Conservation (phyloP, 371 early-diverging fungal genomes). For the Choanephora cucurbitarum region DNA sequence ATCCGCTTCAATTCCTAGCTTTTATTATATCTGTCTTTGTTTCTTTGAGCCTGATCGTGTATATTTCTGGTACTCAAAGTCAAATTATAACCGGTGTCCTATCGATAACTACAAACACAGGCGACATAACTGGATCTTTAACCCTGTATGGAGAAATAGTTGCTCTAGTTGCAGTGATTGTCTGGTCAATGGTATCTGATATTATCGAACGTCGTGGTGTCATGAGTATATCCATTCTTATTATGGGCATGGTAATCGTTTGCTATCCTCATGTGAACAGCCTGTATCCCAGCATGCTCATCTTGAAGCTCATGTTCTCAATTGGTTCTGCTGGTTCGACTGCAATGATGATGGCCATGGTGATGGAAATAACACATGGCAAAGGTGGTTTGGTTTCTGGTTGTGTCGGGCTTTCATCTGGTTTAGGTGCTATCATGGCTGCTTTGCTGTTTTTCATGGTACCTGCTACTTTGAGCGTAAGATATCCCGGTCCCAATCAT, state of each 20-base stretch:
- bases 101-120: conserved; percentile 12
- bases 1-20: conserved; percentile 37
- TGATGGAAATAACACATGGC: conserved; percentile 54
- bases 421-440: conserved; percentile 54
- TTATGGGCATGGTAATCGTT: conserved; percentile 56
- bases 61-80: conserved; percentile 33
- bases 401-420: conserved; percentile 54
- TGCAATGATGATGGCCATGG: conserved; percentile 69
- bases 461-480: conserved; percentile 35
- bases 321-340: conserved; percentile 71
- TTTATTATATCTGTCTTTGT: conserved; percentile 39
- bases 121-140: conserved; percentile 46
- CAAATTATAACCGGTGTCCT: conserved; percentile 30
- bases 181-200: conserved; percentile 35
- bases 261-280: conserved; percentile 50
- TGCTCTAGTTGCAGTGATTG: conserved; percentile 36
- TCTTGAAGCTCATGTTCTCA: conserved; percentile 56
- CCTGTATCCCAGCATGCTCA: conserved; percentile 57
- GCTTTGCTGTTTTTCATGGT: conserved; percentile 47
- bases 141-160: conserved; percentile 67
- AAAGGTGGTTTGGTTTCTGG: conserved; percentile 55
- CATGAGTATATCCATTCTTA: conserved; percentile 23
- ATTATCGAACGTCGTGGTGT: conserved; percentile 25
- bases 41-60: conserved; percentile 36
- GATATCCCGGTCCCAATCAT: conserved; percentile 17